Conservation (phyloP, 1,139 yeast species). For the Arxiozyma telluris region DNA sequence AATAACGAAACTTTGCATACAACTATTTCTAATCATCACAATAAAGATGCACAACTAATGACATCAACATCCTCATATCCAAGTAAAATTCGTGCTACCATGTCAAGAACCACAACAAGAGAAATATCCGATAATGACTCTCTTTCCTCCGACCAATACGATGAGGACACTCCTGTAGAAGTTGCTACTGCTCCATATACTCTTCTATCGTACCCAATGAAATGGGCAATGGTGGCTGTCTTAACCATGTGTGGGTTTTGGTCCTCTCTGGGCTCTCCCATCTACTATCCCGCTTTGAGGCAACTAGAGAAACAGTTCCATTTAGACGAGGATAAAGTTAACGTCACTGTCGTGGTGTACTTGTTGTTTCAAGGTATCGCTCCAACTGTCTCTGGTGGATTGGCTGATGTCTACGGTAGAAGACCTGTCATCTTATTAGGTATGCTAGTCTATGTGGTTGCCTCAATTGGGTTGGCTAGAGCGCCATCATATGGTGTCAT, state of each 20-base stretch:
- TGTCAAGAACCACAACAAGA: background rate
- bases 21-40: background rate
- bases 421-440: conserved; percentile 55
- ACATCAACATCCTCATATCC: background rate
- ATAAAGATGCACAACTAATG: background rate
- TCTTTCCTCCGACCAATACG: background rate
- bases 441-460: conserved; percentile 43
- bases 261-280: conserved; percentile 31
- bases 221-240: conserved; percentile 28
- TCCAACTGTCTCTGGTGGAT: conserved; percentile 44
- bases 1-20: background rate
- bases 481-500: conserved; percentile 45
- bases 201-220: conserved; percentile 19
- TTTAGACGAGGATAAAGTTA: conserved; percentile 48
- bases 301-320: conserved; percentile 44
- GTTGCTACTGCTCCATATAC: conserved; percentile 17
- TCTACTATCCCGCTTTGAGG: conserved; percentile 28
- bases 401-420: conserved; percentile 61
- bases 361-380: conserved; percentile 61
- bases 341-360: conserved; percentile 63
- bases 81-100: background rate
- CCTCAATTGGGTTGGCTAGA: conserved; percentile 54
- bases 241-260: conserved; percentile 30
- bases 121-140: background rate
- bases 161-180: conserved; percentile 1